A percentile compares a stretch with the other conserved stretches of the same genome.
These are phyloP conservation scores for Xylaria arbuscula DNA, from an alignment of 2,329 filamentous ascomycete genomes.

Conservation along the genomic window DNA sequence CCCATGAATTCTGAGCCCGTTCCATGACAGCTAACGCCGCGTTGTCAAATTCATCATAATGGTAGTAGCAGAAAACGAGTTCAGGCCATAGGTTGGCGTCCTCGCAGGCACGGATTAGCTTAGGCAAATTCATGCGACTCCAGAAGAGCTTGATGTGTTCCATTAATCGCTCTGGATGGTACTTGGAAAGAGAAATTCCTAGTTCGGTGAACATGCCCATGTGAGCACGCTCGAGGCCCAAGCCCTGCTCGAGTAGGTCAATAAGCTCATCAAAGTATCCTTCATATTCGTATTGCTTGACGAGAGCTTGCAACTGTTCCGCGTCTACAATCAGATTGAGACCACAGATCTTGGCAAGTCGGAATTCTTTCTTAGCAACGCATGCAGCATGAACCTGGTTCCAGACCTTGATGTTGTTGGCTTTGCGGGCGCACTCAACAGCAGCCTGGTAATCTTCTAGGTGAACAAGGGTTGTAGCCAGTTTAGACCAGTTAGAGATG, in stretches of 20 bases:
- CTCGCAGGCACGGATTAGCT: slow-evolving; percentile 93
- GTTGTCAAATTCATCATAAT: slow-evolving; percentile 99
- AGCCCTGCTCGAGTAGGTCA: slow-evolving; percentile 89
- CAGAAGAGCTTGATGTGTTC: slow-evolving; percentile 99
- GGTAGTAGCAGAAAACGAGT: slow-evolving; percentile 96
- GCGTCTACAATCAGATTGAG: slow-evolving; percentile 98
- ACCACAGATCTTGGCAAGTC: slow-evolving; percentile 97
- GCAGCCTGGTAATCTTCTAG: slow-evolving; percentile 96
- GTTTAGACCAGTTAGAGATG: slow-evolving; percentile 99
- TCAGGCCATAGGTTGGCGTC: slow-evolving; percentile 97
- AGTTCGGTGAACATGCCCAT: slow-evolving; percentile 98
- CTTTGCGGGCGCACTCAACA: slow-evolving; percentile 96
- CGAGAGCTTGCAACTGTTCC: slow-evolving; percentile 90
- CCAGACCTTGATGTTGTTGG: slow-evolving; percentile 99
- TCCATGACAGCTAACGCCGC: slow-evolving; percentile 98
- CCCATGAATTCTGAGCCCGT: slow-evolving; percentile 96
- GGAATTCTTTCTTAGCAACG: slow-evolving; percentile 98
- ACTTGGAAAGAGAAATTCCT: slow-evolving; percentile 91
- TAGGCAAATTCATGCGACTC: slow-evolving; percentile 96
- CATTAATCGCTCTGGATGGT: slow-evolving; percentile 96
- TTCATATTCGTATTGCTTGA: slow-evolving; percentile 95
- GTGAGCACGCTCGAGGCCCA: slow-evolving; percentile 90
- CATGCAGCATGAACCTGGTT: slow-evolving; percentile 98
- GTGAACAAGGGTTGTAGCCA: slow-evolving; percentile 97
- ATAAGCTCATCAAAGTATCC: slow-evolving; percentile 99